A percentile compares a stretch with the other conserved stretches of the same genome.
Conservation (phyloP, 179 eudicot genomes). For the Dionaea muscipula region DNA sequence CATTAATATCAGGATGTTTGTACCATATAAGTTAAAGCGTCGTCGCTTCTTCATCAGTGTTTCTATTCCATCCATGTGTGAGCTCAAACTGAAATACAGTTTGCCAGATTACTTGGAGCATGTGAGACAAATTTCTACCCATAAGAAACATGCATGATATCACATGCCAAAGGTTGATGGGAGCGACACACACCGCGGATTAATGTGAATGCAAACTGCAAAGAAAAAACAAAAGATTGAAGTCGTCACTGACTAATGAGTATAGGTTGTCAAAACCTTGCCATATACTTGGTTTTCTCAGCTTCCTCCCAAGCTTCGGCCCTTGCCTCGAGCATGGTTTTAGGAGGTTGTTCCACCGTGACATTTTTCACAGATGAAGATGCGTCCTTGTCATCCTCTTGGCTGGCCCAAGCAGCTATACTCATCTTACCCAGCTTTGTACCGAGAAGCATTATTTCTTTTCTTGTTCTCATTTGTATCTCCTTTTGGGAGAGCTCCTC, state of each 20-base stretch:
- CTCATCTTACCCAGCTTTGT: slow-evolving; percentile 63
- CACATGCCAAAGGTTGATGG: too few relatives aligned
- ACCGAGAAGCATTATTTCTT: slow-evolving; percentile 68
- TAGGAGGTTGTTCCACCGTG: slow-evolving; percentile 23
- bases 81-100: too few relatives aligned
- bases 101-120: too few relatives aligned
- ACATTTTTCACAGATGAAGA: slow-evolving; percentile 26
- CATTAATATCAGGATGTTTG: too few relatives aligned
- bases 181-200: too few relatives aligned
- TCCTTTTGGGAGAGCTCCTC: slow-evolving; percentile 51
- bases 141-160: neutral
- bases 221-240: too few relatives aligned
- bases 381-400: slow-evolving; percentile 37
- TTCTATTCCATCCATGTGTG: too few relatives aligned
- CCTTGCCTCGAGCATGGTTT: slow-evolving; percentile 39
- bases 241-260: neutral
- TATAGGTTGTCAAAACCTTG: slow-evolving; percentile 34
- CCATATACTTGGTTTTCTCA: slow-evolving; percentile 60
- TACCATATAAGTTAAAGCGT: too few relatives aligned
- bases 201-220: too few relatives aligned
- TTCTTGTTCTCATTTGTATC: slow-evolving; percentile 49
- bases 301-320: slow-evolving; percentile 87
- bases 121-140: neutral
- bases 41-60: too few relatives aligned
- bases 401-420: slow-evolving; percentile 72